Evolutionary conservation across 352 stramenopile species (phyloP), one percentile per base, ranked within the genome.

Genomic region (Pythium diclinum): DNA sequence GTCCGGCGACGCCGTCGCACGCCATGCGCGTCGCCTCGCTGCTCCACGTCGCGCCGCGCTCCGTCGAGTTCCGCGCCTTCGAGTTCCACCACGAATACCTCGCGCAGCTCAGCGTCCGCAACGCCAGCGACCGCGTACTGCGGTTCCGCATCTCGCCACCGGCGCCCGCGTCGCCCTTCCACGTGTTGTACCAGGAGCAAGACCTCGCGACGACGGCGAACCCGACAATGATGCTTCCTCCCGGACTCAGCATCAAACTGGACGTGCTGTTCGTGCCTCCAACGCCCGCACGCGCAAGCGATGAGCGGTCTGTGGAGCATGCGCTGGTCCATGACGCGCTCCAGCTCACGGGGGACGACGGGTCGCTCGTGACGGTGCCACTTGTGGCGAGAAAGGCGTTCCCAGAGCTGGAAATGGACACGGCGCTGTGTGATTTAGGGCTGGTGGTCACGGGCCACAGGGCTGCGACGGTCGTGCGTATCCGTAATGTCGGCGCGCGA

Each of bases 151-250:
- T 92, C 36, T 52, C 68, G 23, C 84, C 83, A 6, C 79, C 83
- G 13, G 67, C 73, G 0, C 71, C 68, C 0, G 81, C 78, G 14
- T 90, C 82, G 19, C 65, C 76, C 0, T 94, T 94, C 57, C 63
- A 68, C 30, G 73, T 94, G 28, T 49, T 91, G 3, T 73, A 83
- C 56, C 65, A 77, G 5, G 63, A 72, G 56, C 73, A 79, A 13
- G 79, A 93, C 68, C 71, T 95, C 17, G 83, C 76, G n/a, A 62
- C 73, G 36, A 85, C 79, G 1, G 73, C 68, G 21, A 94, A 94
- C 56, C 74, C 82, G 28, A 95, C 81, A 0, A 66, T 89, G 11
- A 73, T 78, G 55, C 70, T 94, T 17, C 78, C 87, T 0, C 59
- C 87, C 2, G 87, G 85, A 9, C 72, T 95, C 2, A 74, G 71